phyloP scores from a whole-genome alignment of 208 protist species.

The Sergeia podlipaevii region DNA sequence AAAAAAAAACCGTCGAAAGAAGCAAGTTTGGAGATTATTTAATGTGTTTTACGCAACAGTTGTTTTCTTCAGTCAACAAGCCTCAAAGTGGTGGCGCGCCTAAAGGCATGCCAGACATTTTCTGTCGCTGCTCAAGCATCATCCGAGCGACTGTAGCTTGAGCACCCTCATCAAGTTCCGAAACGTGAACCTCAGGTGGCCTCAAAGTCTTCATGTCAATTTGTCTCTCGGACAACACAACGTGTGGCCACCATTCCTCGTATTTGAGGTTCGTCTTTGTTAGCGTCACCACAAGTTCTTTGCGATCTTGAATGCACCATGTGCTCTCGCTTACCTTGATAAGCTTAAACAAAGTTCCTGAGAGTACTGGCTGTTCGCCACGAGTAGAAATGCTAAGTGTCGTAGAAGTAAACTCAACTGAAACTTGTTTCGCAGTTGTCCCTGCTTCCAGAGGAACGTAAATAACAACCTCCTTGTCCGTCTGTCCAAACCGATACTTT shows the following conservation, averaged over 20 bases:
- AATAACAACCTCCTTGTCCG: slow-evolving; percentile 70
- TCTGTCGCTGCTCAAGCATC: slow-evolving; percentile 91
- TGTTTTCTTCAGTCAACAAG: not conserved
- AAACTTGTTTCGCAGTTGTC: slow-evolving; percentile 49
- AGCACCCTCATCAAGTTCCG: slow-evolving; percentile 73
- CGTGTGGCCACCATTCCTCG: slow-evolving; percentile 89
- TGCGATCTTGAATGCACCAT: slow-evolving; percentile 78
- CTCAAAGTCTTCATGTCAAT: slow-evolving; percentile 89
- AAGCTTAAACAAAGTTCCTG: slow-evolving; percentile 71
- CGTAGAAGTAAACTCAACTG: slow-evolving; percentile 46
- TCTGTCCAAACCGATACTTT: slow-evolving; percentile 74
- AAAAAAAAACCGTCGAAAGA: not conserved
- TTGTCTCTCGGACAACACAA: slow-evolving; percentile 59
- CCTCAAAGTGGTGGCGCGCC: too few relatives aligned
- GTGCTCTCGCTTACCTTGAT: slow-evolving; percentile 79
- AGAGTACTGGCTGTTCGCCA: slow-evolving; percentile 35
- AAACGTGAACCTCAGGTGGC: slow-evolving; percentile 68
- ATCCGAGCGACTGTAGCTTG: slow-evolving; percentile 86
- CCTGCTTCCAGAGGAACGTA: slow-evolving; percentile 46
- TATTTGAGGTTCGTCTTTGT: slow-evolving; percentile 80
- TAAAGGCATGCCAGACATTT: slow-evolving; percentile 8
- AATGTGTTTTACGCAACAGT: too few relatives aligned
- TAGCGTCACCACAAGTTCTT: slow-evolving; percentile 56
- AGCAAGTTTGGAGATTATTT: not conserved
- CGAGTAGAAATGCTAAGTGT: slow-evolving; percentile 44